A percentile compares a stretch with the other conserved stretches of the same genome.
These are phyloP conservation scores for Wallacemonas sp. DNA, from an alignment of 208 protist species.

Conservation along the genomic window DNA sequence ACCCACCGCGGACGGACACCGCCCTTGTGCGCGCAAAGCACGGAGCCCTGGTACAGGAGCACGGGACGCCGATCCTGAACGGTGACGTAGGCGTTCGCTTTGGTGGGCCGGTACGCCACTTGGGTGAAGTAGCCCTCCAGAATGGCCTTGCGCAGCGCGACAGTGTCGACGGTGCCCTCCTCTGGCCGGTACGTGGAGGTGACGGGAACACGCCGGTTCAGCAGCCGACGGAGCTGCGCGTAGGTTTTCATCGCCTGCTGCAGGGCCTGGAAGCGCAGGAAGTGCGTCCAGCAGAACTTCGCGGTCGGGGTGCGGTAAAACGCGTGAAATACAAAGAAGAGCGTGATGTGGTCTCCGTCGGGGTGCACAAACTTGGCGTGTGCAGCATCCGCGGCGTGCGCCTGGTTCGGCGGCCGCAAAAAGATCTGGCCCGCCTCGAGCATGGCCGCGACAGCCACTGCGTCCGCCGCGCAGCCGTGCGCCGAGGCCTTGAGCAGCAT, in stretches of 20 bases:
- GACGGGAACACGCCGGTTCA: constrained; percentile 52
- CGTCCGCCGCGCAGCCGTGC: constrained; percentile 82
- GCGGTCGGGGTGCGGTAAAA: constrained; percentile 39
- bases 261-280: constrained; percentile 66
- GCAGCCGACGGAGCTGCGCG: constrained; percentile 60
- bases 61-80: constrained; percentile 60
- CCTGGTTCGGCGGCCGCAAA: constrained; percentile 35
- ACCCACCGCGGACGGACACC: constrained; percentile 56
- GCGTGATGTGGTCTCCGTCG: constrained; percentile 82
- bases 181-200: constrained; percentile 64
- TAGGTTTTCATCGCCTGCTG: constrained; percentile 79
- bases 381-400: constrained; percentile 45
- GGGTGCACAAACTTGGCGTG: constrained; percentile 48
- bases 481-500: constrained; percentile 83
- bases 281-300: constrained; percentile 76
- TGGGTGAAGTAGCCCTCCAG: constrained; percentile 88
- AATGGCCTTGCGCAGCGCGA: constrained; percentile 73
- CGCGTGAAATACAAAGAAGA: constrained; percentile 83
- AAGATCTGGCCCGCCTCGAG: constrained; percentile 78
- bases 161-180: constrained; percentile 51
- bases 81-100: constrained; percentile 45
- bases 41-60: constrained; percentile 55
- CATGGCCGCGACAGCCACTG: constrained; percentile 88
- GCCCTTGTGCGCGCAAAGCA: constrained; percentile 20
- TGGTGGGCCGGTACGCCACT: constrained; percentile 56